Conservation (phyloP, 2,329 filamentous ascomycete species). For the Penicillium concentricum region DNA sequence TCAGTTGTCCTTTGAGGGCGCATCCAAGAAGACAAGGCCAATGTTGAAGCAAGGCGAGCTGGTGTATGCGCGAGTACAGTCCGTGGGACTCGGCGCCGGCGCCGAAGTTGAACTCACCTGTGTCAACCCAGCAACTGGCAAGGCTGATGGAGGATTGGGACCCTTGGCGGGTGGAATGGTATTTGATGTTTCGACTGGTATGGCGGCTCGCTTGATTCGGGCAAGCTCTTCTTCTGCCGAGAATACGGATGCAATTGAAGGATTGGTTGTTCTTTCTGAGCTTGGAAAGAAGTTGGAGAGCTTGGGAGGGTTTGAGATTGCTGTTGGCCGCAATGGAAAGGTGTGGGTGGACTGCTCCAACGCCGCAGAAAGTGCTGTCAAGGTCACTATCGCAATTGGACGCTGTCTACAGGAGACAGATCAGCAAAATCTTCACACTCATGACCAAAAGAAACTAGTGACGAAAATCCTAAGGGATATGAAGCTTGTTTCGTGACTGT, state of each 20-base stretch:
- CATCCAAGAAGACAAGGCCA: slow-evolving; percentile 87
- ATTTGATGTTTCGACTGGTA: slow-evolving; percentile 73
- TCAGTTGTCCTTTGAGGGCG: slow-evolving; percentile 88
- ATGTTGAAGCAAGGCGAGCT: slow-evolving; percentile 71
- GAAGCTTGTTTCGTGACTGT: slow-evolving; percentile 33
- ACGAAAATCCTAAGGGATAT: slow-evolving; percentile 44
- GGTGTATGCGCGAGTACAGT: slow-evolving; percentile 82
- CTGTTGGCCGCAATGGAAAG: slow-evolving; percentile 86
- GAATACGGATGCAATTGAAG: slow-evolving; percentile 53
- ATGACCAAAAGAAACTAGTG: slow-evolving; percentile 49
- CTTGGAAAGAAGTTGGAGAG: slow-evolving; percentile 69
- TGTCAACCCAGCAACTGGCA: slow-evolving; percentile 80
- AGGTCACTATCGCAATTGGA: slow-evolving; percentile 74
- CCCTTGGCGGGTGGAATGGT: slow-evolving; percentile 83
- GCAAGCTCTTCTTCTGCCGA: slow-evolving; percentile 41
- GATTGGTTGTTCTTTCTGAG: slow-evolving; percentile 73
- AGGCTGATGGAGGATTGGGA: slow-evolving; percentile 84
- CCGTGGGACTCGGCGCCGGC: slow-evolving; percentile 75
- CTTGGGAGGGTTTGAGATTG: slow-evolving; percentile 76
- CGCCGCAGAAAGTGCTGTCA: slow-evolving; percentile 57
- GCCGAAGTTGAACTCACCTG: slow-evolving; percentile 91
- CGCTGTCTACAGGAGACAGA: slow-evolving; percentile 77
- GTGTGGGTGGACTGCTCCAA: slow-evolving; percentile 79
- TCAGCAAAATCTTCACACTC: slow-evolving; percentile 49
- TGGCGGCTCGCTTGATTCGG: slow-evolving; percentile 71